phyloP scores from a whole-genome alignment of 1,139 yeast species.

The Lodderomyces theae region DNA sequence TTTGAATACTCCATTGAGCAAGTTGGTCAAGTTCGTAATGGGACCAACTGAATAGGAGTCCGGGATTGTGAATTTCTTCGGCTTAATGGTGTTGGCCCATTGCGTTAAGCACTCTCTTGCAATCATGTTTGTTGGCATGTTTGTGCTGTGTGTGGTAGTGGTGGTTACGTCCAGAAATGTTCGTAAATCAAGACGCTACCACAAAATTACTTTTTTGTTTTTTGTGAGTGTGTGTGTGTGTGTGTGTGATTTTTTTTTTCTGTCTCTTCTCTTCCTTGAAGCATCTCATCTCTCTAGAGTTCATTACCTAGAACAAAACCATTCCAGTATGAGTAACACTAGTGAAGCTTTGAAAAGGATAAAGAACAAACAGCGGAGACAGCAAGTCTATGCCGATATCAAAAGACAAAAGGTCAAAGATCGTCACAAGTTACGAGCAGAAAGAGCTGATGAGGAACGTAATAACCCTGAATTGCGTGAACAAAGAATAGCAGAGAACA shows the following conservation, averaged over 20 bases:
- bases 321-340: constrained; percentile 16
- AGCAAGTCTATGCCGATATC: constrained; percentile 69
- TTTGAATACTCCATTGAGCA: constrained; percentile 19
- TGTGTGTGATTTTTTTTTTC: not conserved
- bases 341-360: constrained; percentile 46
- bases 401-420: constrained; percentile 74
- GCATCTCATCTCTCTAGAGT: constrained; percentile 9
- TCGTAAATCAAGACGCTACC: not conserved
- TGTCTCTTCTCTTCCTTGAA: too few species aligned
- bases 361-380: constrained; percentile 76
- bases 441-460: constrained; percentile 80
- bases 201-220: not conserved
- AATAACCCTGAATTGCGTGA: constrained; percentile 78
- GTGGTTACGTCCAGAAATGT: too few species aligned
- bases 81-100: constrained; percentile 21
- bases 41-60: constrained; percentile 22
- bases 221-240: not conserved
- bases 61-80: constrained; percentile 17
- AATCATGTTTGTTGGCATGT: constrained; percentile 2
- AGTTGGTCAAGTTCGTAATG: constrained; percentile 16
- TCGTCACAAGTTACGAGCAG: constrained; percentile 71
- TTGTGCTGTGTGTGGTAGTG: too few species aligned
- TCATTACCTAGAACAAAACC: not conserved
- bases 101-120: constrained; percentile 12
- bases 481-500: constrained; percentile 73